Evolutionary conservation across 2,329 filamentous ascomycete species (phyloP).

Genomic region (Xylaria sp.): DNA sequence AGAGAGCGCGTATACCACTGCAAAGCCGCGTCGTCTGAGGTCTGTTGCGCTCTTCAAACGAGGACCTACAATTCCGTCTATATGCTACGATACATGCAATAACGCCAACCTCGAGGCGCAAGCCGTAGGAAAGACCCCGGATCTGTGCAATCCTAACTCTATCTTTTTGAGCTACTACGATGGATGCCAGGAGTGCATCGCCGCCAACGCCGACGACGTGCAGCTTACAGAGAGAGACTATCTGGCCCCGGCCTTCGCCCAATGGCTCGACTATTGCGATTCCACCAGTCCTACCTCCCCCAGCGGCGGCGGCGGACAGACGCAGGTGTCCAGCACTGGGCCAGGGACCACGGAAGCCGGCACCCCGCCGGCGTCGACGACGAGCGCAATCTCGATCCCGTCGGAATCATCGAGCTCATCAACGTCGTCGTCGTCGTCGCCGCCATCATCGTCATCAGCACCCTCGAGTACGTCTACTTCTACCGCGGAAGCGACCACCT

Average conservation of each 20-base stretch:
- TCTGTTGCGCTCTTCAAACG: conserved; percentile 52
- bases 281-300: background rate
- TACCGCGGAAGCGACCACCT: background rate
- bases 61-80: conserved; percentile 54
- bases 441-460: too few relatives aligned
- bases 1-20: background rate
- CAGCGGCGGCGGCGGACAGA: conserved; percentile 15
- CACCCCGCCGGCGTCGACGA: conserved; percentile 33
- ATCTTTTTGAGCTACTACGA: conserved; percentile 54
- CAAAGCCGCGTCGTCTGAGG: conserved; percentile 2
- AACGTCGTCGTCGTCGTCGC: background rate
- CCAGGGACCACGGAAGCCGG: conserved; percentile 38
- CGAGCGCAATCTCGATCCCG: conserved; percentile 28
- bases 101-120: conserved; percentile 60
- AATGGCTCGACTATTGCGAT: conserved; percentile 61
- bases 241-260: conserved; percentile 53
- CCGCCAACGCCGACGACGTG: conserved; percentile 38
- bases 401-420: conserved; percentile 21
- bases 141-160: conserved; percentile 58
- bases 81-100: conserved; percentile 67
- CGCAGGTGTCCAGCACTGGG: conserved; percentile 33
- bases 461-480: too few relatives aligned
- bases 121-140: conserved; percentile 57
- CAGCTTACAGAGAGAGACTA: conserved; percentile 51
- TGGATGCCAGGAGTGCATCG: conserved; percentile 59